Evolutionary conservation across 2,329 filamentous ascomycete genomes (phyloP).

Genomic region (Byssothecium circinans): DNA sequence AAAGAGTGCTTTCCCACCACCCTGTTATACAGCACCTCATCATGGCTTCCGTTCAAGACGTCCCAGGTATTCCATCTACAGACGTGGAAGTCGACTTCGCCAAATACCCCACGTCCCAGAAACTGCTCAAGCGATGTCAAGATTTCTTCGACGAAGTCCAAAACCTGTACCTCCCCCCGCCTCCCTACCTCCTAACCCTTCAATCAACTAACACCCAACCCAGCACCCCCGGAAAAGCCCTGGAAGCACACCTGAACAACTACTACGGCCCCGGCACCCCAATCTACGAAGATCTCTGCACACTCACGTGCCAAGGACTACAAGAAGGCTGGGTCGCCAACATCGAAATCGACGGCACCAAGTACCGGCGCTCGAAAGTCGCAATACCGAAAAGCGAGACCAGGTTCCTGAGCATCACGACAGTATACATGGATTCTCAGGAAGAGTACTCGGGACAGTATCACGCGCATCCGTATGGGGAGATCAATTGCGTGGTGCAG

Average conservation of each 20-base stretch:
- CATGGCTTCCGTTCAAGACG: too few species aligned
- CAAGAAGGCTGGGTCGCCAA: conserved; percentile 44
- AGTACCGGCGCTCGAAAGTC: conserved; percentile 47
- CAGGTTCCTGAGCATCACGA: conserved; percentile 58
- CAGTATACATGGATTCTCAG: conserved; percentile 59
- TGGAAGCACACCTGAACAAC: conserved; percentile 38
- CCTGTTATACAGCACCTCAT: too few species aligned
- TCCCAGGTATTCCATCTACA: too few species aligned
- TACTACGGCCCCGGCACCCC: conserved; percentile 41
- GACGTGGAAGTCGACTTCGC: conserved; percentile 21
- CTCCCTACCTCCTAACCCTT: background rate
- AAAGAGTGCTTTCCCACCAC: too few species aligned
- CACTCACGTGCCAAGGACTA: conserved; percentile 36
- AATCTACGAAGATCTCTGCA: conserved; percentile 42
- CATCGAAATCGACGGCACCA: conserved; percentile 30
- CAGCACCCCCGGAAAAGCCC: conserved; percentile 41
- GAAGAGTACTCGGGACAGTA: conserved; percentile 57
- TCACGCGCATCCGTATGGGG: conserved; percentile 57
- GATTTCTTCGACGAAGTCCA: conserved; percentile 35
- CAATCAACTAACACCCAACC: background rate
- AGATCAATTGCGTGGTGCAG: conserved; percentile 59
- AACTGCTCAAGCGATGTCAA: conserved; percentile 25
- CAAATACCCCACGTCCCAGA: conserved; percentile 22
- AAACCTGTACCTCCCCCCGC: conserved; percentile 22
- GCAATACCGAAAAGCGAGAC: conserved; percentile 50